phyloP scores from a whole-genome alignment of 164 flowering plant species.

The Vitis rupestris region DNA sequence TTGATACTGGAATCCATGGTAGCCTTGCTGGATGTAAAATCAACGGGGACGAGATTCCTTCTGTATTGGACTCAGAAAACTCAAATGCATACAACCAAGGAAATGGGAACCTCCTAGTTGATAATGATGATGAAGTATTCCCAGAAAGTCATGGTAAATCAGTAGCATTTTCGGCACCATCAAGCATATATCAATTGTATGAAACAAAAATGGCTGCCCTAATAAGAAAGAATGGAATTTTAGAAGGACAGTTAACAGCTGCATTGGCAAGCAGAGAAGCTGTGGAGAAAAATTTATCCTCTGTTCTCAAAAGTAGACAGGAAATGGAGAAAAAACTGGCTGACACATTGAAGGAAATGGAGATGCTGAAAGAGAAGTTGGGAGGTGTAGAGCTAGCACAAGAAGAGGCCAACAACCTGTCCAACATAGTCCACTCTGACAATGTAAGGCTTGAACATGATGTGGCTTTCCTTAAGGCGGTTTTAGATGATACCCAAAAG shows the following conservation, averaged over 20 bases:
- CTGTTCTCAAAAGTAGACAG: slow-evolving; percentile 60
- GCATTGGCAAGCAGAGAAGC: slow-evolving; percentile 67
- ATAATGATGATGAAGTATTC: slow-evolving; percentile 34
- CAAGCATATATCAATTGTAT: slow-evolving; percentile 53
- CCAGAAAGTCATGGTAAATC: slow-evolving; percentile 47
- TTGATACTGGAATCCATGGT: slow-evolving; percentile 34
- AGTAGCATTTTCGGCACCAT: slow-evolving; percentile 30
- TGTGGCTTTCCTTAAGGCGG: slow-evolving; percentile 94
- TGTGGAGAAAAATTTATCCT: slow-evolving; percentile 65
- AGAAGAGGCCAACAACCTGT: slow-evolving; percentile 86
- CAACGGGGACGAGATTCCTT: slow-evolving; percentile 37
- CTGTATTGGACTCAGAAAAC: slow-evolving; percentile 38
- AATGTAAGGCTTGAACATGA: slow-evolving; percentile 98
- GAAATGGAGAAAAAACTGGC: slow-evolving; percentile 77
- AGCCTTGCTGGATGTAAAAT: slow-evolving; percentile 26
- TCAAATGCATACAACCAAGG: slow-evolving; percentile 29
- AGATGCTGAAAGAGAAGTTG: slow-evolving; percentile 78
- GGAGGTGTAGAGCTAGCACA: slow-evolving; percentile 74
- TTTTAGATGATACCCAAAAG: slow-evolving; percentile 96
- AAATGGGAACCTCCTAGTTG: slow-evolving; percentile 29
- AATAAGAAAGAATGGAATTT: slow-evolving; percentile 58
- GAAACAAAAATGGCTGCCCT: slow-evolving; percentile 65
- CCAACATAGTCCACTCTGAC: slow-evolving; percentile 94
- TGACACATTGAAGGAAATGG: slow-evolving; percentile 70
- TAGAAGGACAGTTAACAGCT: slow-evolving; percentile 81